Percentiles rank a stretch among this genome's conserved stretches.
These are phyloP conservation scores for Leucocoprinus leucothites DNA, from an alignment of 768 basidiomycete genomes.

Conservation along the genomic window DNA sequence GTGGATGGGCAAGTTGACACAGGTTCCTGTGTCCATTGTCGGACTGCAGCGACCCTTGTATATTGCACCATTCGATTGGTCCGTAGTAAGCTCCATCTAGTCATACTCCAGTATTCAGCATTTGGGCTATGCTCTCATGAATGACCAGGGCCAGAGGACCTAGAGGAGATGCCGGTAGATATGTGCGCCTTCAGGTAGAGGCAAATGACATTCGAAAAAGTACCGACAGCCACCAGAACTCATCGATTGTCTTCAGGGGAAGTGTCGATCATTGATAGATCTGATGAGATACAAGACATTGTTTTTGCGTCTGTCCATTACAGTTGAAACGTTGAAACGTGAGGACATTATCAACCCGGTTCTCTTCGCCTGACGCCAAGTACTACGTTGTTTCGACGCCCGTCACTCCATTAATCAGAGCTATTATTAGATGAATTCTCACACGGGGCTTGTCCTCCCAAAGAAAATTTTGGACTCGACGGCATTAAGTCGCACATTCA, in stretches of 20 bases:
- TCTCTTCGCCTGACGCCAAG: background rate
- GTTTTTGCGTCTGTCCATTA: background rate
- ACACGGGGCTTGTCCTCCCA: too few relatives aligned
- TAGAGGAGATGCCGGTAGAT: background rate
- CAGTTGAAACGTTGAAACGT: too few relatives aligned
- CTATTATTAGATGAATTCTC: too few relatives aligned
- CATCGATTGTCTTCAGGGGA: background rate
- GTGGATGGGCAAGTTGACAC: background rate
- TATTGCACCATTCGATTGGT: background rate
- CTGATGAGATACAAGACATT: background rate
- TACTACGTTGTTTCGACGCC: background rate
- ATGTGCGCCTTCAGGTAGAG: too few relatives aligned
- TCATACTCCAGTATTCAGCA: background rate
- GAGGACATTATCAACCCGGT: background rate
- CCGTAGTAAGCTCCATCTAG: background rate
- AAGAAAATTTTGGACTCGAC: too few relatives aligned
- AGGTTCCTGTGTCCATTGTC: slow-evolving; percentile 1
- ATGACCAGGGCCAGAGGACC: background rate
- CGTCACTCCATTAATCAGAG: background rate
- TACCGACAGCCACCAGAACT: background rate
- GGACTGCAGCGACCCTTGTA: background rate
- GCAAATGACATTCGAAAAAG: background rate
- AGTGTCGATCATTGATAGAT: background rate
- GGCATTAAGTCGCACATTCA: too few relatives aligned
- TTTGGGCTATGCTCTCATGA: background rate